Evolutionary conservation across 2,329 filamentous ascomycete genomes (phyloP).

Genomic region (Cytospora leucostoma): DNA sequence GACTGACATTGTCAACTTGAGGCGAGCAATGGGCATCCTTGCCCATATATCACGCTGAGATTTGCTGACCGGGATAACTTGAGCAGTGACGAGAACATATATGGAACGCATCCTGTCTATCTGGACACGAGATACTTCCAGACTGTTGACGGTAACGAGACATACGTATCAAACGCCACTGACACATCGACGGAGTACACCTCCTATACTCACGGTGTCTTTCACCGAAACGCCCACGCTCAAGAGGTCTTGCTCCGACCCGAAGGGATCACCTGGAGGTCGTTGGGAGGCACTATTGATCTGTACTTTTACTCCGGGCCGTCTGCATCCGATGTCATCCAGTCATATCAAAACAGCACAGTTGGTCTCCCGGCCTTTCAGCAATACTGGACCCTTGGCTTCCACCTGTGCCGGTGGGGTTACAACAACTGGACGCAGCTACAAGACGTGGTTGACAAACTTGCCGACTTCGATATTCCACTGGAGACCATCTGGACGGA

Average conservation of each 20-base stretch:
- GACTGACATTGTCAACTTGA: background rate
- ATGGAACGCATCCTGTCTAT: slow-evolving; percentile 77
- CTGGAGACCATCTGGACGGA: slow-evolving; percentile 76
- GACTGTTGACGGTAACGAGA: slow-evolving; percentile 49
- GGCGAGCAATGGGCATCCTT: background rate
- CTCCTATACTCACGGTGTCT: slow-evolving; percentile 75
- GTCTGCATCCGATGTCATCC: slow-evolving; percentile 66
- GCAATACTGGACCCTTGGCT: slow-evolving; percentile 80
- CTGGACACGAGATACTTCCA: slow-evolving; percentile 77
- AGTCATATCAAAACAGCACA: slow-evolving; percentile 67
- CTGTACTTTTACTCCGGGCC: slow-evolving; percentile 79
- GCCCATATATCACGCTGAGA: background rate
- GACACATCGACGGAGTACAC: slow-evolving; percentile 57
- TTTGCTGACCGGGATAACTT: background rate
- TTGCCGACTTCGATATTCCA: slow-evolving; percentile 64
- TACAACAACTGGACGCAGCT: slow-evolving; percentile 73
- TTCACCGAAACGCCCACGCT: slow-evolving; percentile 73
- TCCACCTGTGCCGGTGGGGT: slow-evolving; percentile 82
- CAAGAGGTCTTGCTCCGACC: slow-evolving; percentile 70
- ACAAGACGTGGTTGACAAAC: slow-evolving; percentile 67
- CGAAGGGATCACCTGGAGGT: slow-evolving; percentile 69
- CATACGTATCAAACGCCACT: slow-evolving; percentile 56
- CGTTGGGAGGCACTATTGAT: slow-evolving; percentile 75
- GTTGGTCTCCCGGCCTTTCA: slow-evolving; percentile 75
- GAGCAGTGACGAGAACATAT: slow-evolving; percentile 62